Evolutionary conservation across 139 green algal species (phyloP).

Genomic region (Chloropicon primus): DNA sequence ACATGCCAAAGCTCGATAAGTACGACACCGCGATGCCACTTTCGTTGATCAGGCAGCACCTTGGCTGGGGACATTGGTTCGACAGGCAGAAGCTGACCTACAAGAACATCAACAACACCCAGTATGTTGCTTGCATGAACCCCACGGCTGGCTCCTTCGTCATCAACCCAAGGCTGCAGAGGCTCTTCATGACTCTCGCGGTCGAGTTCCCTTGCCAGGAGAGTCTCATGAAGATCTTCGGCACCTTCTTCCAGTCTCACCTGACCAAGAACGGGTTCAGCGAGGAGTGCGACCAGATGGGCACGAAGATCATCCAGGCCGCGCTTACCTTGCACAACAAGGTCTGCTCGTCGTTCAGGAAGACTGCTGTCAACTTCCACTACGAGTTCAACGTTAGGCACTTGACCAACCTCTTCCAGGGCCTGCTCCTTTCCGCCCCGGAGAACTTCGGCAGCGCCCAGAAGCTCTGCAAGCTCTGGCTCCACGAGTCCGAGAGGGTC

Average conservation of each 20-base stretch:
- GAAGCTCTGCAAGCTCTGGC: conserved; percentile 72
- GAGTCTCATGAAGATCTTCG: conserved; percentile 80
- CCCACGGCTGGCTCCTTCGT: conserved; percentile 74
- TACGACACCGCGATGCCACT: conserved; percentile 88
- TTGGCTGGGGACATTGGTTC: conserved; percentile 83
- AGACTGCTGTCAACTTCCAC: conserved; percentile 85
- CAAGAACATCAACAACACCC: conserved; percentile 82
- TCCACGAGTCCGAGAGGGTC: conserved; percentile 76
- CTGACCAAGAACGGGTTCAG: conserved; percentile 45
- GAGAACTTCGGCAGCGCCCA: conserved; percentile 45
- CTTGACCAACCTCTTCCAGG: conserved; percentile 77
- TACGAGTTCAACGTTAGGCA: conserved; percentile 84
- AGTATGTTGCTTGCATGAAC: conserved; percentile 82
- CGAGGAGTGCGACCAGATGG: conserved; percentile 48
- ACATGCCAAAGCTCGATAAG: conserved; percentile 76
- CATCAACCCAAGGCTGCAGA: conserved; percentile 79
- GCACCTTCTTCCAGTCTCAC: conserved; percentile 65
- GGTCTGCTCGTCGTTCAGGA: conserved; percentile 66
- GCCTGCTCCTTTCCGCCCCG: conserved; percentile 63
- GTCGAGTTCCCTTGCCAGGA: conserved; percentile 70
- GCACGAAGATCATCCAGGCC: conserved; percentile 64
- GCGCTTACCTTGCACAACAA: conserved; percentile 69
- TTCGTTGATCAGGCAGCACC: conserved; percentile 75
- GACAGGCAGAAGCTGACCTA: conserved; percentile 72
- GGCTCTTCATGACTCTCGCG: conserved; percentile 80